Base-by-base conservation (phyloP, 305 asterid species). In the Fraxinus angustifolia region DNA sequence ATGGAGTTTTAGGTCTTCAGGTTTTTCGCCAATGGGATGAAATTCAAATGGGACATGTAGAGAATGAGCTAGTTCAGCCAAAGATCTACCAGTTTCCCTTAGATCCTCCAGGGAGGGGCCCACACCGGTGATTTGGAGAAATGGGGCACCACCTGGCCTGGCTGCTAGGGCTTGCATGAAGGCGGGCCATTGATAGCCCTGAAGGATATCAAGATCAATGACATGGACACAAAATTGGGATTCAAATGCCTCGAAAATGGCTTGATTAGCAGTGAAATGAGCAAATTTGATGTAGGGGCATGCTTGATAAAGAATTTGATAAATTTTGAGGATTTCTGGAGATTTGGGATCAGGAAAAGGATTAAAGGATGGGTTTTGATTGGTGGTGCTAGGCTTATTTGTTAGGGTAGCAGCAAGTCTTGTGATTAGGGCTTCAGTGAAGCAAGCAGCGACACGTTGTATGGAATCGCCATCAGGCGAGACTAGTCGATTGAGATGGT, bases 161-260 rank as follows among this genome's bases (percentile, higher is more conserved):
- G 95, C 93, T 0, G 95, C 98, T 2, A 93, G 85, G 38, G 98
- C 98, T 82, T 93, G 98, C 93, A 93, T 91, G 88, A 93, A 93
- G 62, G 97, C 94, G n/a, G 98, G 98, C 98, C 98, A 93, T 78
- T 93, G 98, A 80, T 92, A 92, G 21, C 98, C 98, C 34, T 93
- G 98, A 76, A 92, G 92, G 83, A 93, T 92, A 78, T 92, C 98
- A 4, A 93, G 94, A 81, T 93, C 98, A 19, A 92, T 92, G 10
- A 93, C 93, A 26, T 93, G 97, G 4, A 93, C 98, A 0, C 92
- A 88, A 79, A 83, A 91, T 45, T 92, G 95, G 0, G 92, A 87
- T 83, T 91, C 97, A 16, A 93, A 91, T 3, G 97, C 98, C 87
- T 93, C 98, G 26, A 90, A 92, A 73, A 92, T 93, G 1, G 98